Evolutionary conservation across 73 alveolate genomes (phyloP), one percentile per base, ranked within the genome.

Genomic region (Tetrahymena thermophila): DNA sequence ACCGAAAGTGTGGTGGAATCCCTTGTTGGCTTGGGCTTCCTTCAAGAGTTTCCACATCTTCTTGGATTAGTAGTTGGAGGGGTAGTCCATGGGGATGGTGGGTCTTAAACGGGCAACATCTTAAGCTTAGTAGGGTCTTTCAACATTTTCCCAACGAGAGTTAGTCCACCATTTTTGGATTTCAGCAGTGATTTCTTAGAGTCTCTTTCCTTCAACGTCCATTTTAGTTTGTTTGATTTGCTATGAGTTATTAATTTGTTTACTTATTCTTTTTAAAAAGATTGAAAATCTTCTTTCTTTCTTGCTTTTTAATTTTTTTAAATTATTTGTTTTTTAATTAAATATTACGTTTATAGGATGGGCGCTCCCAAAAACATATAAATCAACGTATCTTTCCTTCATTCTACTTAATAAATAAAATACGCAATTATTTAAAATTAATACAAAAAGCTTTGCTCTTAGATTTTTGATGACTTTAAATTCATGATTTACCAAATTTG

Each of bases 1-100:
- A 17, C 99, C 99, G 84, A 95, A 98, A 85, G 99, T 97, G 94
- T 94, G 94, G 44, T 99, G 97, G 96, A 97, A 95, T 25, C 98
- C 96, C 96, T 95, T 84, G 56, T 96, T 31, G 38, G 34, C 17
- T 34, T 94, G 43, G 34, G 94, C 85, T 11, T 95, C 95, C 57
- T 43, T 95, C 43, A 96, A 35, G 43, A 96, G 96, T 34, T 93
- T 35, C 84, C 93, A 96, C 94, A 93, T 58, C 95, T 96, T 96
- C 57, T 85, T 93, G 23, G 97, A 56, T 94, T 58, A 56, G 55
- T 85, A 95, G 94, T 95, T 93, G 35, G 97, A 85, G 85, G 28
- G 94, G 21, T 95, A 93, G 34, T 43, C 94, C 93, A 56, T 85
- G 34, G 84, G 93, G 44, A 85, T 50, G 25, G 94, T 85, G 50